These are phyloP conservation scores for Mycosphaerella sp. DNA, from an alignment of 2,329 filamentous ascomycete species.

Conservation along the genomic window DNA sequence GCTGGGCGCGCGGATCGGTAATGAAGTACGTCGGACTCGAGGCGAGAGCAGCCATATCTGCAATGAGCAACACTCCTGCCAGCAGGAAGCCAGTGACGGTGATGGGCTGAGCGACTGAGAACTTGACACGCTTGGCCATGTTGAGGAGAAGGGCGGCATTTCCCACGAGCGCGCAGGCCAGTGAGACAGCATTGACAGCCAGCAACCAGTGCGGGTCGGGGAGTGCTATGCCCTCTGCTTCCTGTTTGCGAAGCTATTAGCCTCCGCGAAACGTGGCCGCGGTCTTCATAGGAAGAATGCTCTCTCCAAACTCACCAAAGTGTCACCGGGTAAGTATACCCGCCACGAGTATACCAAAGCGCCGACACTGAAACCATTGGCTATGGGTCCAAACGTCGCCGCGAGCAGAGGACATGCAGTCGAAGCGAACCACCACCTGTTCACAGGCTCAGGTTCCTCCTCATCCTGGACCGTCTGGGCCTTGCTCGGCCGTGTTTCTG, in stretches of 20 bases:
- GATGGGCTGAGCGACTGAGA: slow-evolving; percentile 52
- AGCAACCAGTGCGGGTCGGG: slow-evolving; percentile 49
- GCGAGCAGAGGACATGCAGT: slow-evolving; percentile 54
- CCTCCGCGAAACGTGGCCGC: background rate
- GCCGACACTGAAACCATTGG: slow-evolving; percentile 37
- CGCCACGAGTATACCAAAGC: slow-evolving; percentile 53
- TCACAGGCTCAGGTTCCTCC: slow-evolving; percentile 38
- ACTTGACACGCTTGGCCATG: slow-evolving; percentile 52
- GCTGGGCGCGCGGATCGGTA: slow-evolving; percentile 30
- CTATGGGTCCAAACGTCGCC: slow-evolving; percentile 38
- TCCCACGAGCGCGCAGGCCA: slow-evolving; percentile 48
- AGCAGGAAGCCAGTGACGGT: slow-evolving; percentile 55
- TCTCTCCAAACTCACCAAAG: slow-evolving; percentile 21
- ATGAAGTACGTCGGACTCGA: slow-evolving; percentile 41
- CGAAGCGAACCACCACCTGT: slow-evolving; percentile 55
- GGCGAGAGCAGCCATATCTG: slow-evolving; percentile 44
- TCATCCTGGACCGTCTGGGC: slow-evolving; percentile 34
- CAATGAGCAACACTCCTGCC: slow-evolving; percentile 49
- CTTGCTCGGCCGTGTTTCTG: slow-evolving; percentile 32
- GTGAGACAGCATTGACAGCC: slow-evolving; percentile 50
- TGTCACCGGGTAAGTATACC: slow-evolving; percentile 44
- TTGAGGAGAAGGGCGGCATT: slow-evolving; percentile 53
- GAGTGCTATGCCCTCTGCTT: slow-evolving; percentile 42
- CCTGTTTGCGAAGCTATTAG: slow-evolving; percentile 13
- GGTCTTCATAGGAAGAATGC: background rate